Evolutionary conservation across 768 basidiomycete genomes (phyloP), one percentile per base, ranked within the genome.

Genomic region (Collybia sp.): DNA sequence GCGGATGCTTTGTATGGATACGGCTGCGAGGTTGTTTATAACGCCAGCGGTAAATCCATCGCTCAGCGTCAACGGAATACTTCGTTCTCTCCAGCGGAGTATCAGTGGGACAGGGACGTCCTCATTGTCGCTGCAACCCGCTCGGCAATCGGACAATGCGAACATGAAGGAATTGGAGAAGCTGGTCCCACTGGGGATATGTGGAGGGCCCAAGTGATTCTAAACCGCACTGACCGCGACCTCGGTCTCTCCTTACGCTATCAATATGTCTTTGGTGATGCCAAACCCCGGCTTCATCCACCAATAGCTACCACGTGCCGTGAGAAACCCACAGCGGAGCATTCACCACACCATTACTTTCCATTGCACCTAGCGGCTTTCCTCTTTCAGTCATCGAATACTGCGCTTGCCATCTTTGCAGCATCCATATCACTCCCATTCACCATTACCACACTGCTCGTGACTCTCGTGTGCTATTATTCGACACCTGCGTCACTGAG

Each of bases 391-490:
- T 25, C 25, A 3, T 18, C 65, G 9, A 55, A 57, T 30, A 31
- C 58, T 35, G 25, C 64, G 12, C 47, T 55, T 15, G 51, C 60
- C n/a, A 42, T 63, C 12, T 48, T 61, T 9, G 56, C 59, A 41
- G 55, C 58, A 17, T 56, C 58, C 45, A 33, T 70, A 37, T 63
- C 66, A 11, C 51, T 70, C 43, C 64, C 67, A 25, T 48, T 70
- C 46, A 63, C 69, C 12, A 57, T 68, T 34, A 59, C 68, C 12
- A 67, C 67, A 19, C 42, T 72, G 18, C 58, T 66, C 37, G 52
- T 71, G 42, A 69, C 65, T 31, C 55, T 73, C 39, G 49, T 72
- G 32, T 72, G 69, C 49, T 73, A 65, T 53, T 71, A 71, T 57
- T 67, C 65, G 18, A 61, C 57, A 35, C 67, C 69, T 5, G 55